Percentiles rank a stretch among this genome's conserved stretches.
Evolutionary conservation across 2,329 filamentous ascomycete genomes (phyloP).

Genomic region (Tolypocladium pustulatum): DNA sequence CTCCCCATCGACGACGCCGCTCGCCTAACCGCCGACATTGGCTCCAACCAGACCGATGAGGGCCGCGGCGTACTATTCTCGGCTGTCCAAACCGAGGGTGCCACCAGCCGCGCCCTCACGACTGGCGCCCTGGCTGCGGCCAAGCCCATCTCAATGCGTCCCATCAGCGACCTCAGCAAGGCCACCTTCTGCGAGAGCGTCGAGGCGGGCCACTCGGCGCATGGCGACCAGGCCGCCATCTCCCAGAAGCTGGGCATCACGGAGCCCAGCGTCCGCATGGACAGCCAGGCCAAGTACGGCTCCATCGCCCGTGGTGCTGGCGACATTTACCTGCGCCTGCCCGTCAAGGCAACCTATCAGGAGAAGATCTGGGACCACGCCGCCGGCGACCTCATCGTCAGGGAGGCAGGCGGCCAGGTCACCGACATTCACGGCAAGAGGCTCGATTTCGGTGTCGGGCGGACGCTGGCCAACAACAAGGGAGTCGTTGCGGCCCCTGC

Average conservation of each 20-base stretch:
- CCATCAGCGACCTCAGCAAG: conserved; percentile 59
- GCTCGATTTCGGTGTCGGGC: conserved; percentile 76
- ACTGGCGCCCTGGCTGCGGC: conserved; percentile 35
- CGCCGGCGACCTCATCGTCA: conserved; percentile 85
- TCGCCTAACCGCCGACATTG: conserved; percentile 53
- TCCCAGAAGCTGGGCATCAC: conserved; percentile 80
- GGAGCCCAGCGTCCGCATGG: conserved; percentile 83
- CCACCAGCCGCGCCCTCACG: conserved; percentile 64
- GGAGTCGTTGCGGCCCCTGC: conserved; percentile 83
- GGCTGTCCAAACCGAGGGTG: conserved; percentile 69
- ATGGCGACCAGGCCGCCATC: conserved; percentile 74
- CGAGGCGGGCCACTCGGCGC: conserved; percentile 83
- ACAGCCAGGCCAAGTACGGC: conserved; percentile 96
- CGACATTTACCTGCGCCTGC: conserved; percentile 87
- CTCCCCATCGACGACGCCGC: conserved; percentile 72
- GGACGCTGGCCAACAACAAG: conserved; percentile 83
- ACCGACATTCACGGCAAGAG: conserved; percentile 79
- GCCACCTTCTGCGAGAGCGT: conserved; percentile 97
- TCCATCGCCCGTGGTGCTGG: conserved; percentile 89
- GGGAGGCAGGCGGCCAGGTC: conserved; percentile 86
- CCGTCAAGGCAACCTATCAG: conserved; percentile 76
- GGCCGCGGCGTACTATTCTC: conserved; percentile 83
- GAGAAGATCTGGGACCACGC: conserved; percentile 99
- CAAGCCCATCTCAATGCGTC: conserved; percentile 69
- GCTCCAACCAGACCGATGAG: conserved; percentile 61